A percentile compares a stretch with the other conserved stretches of the same genome.
Evolutionary conservation across 176 grass and related monocot species (phyloP).

Genomic region (Melocanna baccifera): DNA sequence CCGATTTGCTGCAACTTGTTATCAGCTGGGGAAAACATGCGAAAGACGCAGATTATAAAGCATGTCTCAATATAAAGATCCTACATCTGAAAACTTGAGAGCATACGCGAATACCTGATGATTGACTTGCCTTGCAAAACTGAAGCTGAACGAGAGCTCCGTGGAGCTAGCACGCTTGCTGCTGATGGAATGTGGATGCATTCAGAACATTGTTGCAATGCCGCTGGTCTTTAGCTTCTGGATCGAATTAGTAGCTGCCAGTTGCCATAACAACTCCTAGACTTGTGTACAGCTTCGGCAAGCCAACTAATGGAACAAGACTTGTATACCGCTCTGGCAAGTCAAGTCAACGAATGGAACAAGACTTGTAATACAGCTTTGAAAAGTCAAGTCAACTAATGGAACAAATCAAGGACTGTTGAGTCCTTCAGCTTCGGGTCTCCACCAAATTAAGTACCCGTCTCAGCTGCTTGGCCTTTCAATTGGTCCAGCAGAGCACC

Average conservation of each 20-base stretch:
- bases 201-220: neutral
- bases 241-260: neutral
- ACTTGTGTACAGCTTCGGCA: neutral
- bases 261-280: neutral
- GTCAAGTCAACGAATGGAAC: too few relatives aligned
- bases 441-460: neutral
- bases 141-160: neutral
- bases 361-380: too few relatives aligned
- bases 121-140: neutral
- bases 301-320: neutral
- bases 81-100: neutral
- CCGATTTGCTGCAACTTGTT: neutral
- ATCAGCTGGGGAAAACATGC: neutral
- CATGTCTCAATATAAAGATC: neutral
- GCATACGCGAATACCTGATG: neutral
- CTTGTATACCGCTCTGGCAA: too few relatives aligned
- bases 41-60: neutral
- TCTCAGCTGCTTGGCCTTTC: neutral
- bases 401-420: neutral
- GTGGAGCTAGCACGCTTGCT: neutral
- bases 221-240: neutral
- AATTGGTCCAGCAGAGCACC: neutral
- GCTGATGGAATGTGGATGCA: neutral
- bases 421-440: neutral
- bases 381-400: neutral